These are phyloP conservation scores for Stramenopiles sp. DNA, from an alignment of 352 stramenopile genomes.

Conservation along the genomic window DNA sequence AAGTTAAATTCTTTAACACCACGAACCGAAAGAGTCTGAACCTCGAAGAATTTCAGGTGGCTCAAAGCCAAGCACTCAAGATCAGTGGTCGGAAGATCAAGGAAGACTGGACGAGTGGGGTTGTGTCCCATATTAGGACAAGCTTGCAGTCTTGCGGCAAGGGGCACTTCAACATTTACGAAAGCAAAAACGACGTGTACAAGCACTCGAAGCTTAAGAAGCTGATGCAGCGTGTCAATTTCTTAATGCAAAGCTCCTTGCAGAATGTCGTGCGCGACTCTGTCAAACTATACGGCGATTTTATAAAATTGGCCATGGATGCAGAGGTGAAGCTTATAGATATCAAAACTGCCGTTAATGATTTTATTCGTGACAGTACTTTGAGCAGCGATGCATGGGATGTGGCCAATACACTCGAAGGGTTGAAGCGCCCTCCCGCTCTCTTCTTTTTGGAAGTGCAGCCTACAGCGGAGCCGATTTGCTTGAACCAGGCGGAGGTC, in stretches of 20 bases:
- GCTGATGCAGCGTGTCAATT: conserved; percentile 39
- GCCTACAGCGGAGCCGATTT: too few species aligned
- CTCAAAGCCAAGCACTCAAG: conserved; percentile 37
- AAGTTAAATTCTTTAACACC: too few species aligned
- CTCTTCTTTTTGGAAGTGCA: too few species aligned
- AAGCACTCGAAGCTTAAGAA: conserved; percentile 35
- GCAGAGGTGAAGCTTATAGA: conserved; percentile 44
- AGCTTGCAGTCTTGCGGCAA: conserved; percentile 49
- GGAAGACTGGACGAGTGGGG: conserved; percentile 34
- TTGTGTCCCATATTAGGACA: conserved; percentile 40
- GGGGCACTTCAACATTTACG: conserved; percentile 47
- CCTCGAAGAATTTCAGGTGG: conserved; percentile 55
- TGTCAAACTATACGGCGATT: conserved; percentile 41
- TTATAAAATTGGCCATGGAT: conserved; percentile 33
- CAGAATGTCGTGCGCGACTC: conserved; percentile 24
- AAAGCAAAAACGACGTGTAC: conserved; percentile 45
- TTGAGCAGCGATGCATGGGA: too few species aligned
- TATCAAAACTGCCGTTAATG: too few species aligned
- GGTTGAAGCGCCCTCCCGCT: too few species aligned
- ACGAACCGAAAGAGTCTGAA: conserved; percentile 42
- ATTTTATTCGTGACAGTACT: too few species aligned
- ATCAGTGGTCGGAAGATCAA: conserved; percentile 49
- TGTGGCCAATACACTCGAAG: too few species aligned
- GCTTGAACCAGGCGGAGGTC: conserved; percentile 50
- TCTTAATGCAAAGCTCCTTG: conserved; percentile 41